These are phyloP conservation scores for Pelargonium nanum DNA, from an alignment of 345 rosid species.

Conservation along the genomic window DNA sequence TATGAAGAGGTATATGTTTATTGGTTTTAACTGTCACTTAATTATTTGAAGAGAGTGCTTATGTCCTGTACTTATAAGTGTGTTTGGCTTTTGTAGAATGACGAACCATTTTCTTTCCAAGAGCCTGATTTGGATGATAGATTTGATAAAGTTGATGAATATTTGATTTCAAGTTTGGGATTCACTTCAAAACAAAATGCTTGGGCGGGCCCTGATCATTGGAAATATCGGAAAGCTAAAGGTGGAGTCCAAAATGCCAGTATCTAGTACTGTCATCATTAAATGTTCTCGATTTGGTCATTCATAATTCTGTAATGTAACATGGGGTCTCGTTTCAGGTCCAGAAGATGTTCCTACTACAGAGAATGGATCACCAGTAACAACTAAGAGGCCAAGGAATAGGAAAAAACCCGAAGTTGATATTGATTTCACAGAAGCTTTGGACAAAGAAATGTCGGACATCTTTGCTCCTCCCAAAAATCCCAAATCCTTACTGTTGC, in stretches of 20 bases:
- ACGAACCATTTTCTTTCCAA: constrained; percentile 31
- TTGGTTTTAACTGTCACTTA: background rate
- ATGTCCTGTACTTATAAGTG: constrained; percentile 4
- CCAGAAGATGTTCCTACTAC: constrained; percentile 34
- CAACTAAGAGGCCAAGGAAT: constrained; percentile 46
- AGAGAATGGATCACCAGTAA: constrained; percentile 35
- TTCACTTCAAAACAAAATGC: constrained; percentile 61
- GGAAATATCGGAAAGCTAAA: constrained; percentile 78
- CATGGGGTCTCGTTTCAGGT: constrained; percentile 23
- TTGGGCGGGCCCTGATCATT: constrained; percentile 99
- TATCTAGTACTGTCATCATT: constrained; percentile 7
- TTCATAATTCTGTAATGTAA: constrained; percentile 5
- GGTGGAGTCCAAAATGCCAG: constrained; percentile 34
- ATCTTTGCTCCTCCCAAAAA: constrained; percentile 77
- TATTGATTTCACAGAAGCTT: constrained; percentile 61
- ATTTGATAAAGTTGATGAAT: constrained; percentile 52
- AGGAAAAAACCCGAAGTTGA: constrained; percentile 61
- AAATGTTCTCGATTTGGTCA: background rate
- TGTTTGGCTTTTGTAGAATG: constrained; percentile 35
- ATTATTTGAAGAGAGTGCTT: constrained; percentile 6
- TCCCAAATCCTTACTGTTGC: constrained; percentile 58
- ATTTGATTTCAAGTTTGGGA: constrained; percentile 62
- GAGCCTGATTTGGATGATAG: constrained; percentile 38
- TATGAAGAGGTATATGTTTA: constrained; percentile 44
- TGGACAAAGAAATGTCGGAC: constrained; percentile 55